Base-by-base conservation (phyloP, 192 early-diverging fungal genomes). In the Coemansia sp. region DNA sequence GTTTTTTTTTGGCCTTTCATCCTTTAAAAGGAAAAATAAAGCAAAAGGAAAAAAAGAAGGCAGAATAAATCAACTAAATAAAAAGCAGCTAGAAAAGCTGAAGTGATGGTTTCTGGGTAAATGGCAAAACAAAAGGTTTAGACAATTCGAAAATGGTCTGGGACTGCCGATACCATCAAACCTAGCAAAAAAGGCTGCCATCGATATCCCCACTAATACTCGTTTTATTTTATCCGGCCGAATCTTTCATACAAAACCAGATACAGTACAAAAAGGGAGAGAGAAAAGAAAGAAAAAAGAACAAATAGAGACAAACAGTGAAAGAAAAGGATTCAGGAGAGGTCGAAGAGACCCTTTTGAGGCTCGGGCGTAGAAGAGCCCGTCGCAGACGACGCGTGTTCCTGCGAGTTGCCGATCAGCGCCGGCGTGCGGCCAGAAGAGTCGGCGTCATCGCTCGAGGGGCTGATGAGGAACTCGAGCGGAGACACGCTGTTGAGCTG, bases 401-500 rank as follows among this genome's bases (percentile, higher is more conserved):
- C 29, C 3, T 20, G 29, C 13, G 27, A 27, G 14, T 18, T 30
- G 13, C 30, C 54, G 18, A 8, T 23, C 28, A 27, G 16, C 34
- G 13, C 32, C 54, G 6, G 16, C 18, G 7, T 16, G 61, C 61
- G 28, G 0, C 61, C 13, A 14, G 39, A 42, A 16, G 39, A 16
- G 3, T 13, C 39, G 13, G 39, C 9, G 39, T 42, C 13, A 13
- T 42, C 39, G 39, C 3, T 42, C 3, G 39, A 42, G n/a, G 56
- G 36, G 23, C 56, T 45, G 23, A 58, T 64, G 4, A 83, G 59
- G 22, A 83, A 83, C 61, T 83, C 81, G 36, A 78, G 34, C 14
- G 81, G 81, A 34, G 81, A 83, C n/a, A 83, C 74, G 39, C 67
- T 65, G 66, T 75, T 72, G 45, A 83, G 74, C 23, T 64, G 64